These are phyloP conservation scores for Selenicereus undatus DNA, from an alignment of 148 eudicot species.

Conservation along the genomic window DNA sequence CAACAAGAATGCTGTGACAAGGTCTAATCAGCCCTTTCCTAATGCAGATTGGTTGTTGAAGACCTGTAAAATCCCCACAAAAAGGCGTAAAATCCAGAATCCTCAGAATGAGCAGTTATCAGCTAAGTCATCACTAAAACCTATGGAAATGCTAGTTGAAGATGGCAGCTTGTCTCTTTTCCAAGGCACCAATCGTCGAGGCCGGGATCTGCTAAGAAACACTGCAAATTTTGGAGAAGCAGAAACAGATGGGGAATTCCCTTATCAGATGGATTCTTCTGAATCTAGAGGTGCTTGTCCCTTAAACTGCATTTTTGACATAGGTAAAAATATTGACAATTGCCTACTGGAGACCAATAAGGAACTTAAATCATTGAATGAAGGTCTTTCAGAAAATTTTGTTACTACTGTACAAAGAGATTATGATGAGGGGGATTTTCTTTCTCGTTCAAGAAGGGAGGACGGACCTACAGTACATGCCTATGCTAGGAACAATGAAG, in stretches of 20 bases:
- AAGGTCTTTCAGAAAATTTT: slow-evolving; percentile 23
- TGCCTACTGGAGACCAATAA: slow-evolving; percentile 12
- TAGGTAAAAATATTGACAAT: slow-evolving; percentile 9
- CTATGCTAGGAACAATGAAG: slow-evolving; percentile 17
- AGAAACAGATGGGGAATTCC: slow-evolving; percentile 20
- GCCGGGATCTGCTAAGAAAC: slow-evolving; percentile 13
- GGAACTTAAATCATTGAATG: slow-evolving; percentile 23
- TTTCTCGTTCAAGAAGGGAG: slow-evolving; percentile 23
- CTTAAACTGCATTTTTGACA: slow-evolving; percentile 9
- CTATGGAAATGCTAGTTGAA: slow-evolving; percentile 29
- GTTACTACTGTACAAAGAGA: slow-evolving; percentile 14
- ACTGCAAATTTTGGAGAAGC: slow-evolving; percentile 24
- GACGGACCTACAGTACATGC: slow-evolving; percentile 28
- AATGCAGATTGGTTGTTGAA: slow-evolving; percentile 44
- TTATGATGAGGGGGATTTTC: background rate
- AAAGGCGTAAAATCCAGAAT: slow-evolving; percentile 42
- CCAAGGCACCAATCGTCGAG: slow-evolving; percentile 14
- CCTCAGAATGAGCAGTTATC: slow-evolving; percentile 24
- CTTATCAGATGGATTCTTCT: slow-evolving; percentile 22
- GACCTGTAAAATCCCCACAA: slow-evolving; percentile 32
- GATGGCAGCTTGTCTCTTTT: slow-evolving; percentile 25
- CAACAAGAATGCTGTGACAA: slow-evolving; percentile 2
- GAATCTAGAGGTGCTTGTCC: slow-evolving; percentile 24
- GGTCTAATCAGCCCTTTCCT: slow-evolving; percentile 12
- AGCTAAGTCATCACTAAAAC: slow-evolving; percentile 21